phyloP scores from a whole-genome alignment of 495 filamentous ascomycete species.

The Daldinia bambusicola region DNA sequence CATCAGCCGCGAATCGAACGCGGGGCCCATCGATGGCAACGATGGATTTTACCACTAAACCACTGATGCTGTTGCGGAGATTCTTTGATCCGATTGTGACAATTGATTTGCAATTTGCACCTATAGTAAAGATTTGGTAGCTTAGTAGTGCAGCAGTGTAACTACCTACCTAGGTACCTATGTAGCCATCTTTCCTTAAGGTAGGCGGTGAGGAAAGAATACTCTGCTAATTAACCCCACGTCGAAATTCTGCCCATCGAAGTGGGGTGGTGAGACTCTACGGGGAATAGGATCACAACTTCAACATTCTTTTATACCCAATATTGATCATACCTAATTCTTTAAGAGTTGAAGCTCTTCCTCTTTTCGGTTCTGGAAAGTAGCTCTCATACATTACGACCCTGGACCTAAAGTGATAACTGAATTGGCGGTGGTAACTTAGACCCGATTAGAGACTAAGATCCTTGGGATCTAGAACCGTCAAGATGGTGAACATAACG shows the following conservation, averaged over 20 bases:
- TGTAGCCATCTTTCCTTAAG: background rate
- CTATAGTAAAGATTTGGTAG: background rate
- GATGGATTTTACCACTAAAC: constrained; percentile 66
- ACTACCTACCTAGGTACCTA: no score
- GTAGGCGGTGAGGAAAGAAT: constrained; percentile 37
- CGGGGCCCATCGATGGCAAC: constrained; percentile 65
- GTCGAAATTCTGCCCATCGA: constrained; percentile 42
- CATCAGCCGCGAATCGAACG: constrained; percentile 62
- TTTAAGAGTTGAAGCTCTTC: background rate
- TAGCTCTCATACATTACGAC: background rate
- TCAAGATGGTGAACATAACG: constrained; percentile 98
- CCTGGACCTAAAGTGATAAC: no score
- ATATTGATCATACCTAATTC: background rate
- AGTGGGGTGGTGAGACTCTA: constrained; percentile 33
- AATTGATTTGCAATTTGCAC: background rate
- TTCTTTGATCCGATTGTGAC: background rate
- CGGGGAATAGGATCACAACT: constrained; percentile 11
- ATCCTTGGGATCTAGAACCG: constrained; percentile 46
- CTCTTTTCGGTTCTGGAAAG: background rate
- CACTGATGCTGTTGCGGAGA: constrained; percentile 48
- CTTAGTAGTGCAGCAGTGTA: no score
- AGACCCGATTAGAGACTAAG: constrained; percentile 4
- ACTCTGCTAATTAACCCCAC: constrained; percentile 40
- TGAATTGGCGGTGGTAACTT: background rate
- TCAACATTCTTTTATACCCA: constrained; percentile 4